phyloP scores from a whole-genome alignment of 148 eudicot species.

The Gaultheria prostrata region DNA sequence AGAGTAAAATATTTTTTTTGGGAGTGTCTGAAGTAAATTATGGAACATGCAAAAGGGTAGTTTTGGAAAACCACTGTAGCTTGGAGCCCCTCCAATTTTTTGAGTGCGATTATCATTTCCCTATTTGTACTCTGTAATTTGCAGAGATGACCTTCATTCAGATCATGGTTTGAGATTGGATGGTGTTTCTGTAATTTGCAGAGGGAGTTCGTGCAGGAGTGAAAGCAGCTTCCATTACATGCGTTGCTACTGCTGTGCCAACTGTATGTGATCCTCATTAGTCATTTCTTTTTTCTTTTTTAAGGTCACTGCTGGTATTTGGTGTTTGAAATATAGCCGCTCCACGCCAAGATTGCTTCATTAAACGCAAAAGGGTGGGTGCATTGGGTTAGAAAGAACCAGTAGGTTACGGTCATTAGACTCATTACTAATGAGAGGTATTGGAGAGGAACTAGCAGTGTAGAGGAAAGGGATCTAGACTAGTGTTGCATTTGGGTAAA shows the following conservation, averaged over 20 bases:
- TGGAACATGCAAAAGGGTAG: too few relatives aligned
- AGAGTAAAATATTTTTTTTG: too few relatives aligned
- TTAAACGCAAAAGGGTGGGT: neutral
- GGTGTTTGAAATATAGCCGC: neutral
- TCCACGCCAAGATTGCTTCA: neutral
- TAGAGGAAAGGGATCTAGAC: neutral
- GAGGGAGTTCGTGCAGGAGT: constrained; percentile 78
- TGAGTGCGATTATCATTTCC: too few relatives aligned
- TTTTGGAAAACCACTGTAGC: too few relatives aligned
- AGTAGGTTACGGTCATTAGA: neutral
- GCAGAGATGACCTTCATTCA: too few relatives aligned
- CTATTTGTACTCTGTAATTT: too few relatives aligned
- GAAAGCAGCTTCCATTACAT: constrained; percentile 67
- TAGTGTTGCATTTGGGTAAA: neutral
- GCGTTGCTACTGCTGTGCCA: constrained; percentile 61
- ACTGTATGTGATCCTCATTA: constrained; percentile 41
- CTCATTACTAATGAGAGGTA: neutral
- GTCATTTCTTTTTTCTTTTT: neutral
- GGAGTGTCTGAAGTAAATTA: too few relatives aligned
- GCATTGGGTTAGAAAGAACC: neutral
- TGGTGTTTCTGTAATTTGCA: constrained; percentile 25
- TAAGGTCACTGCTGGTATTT: neutral
- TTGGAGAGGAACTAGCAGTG: neutral
- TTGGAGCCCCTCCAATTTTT: too few relatives aligned
- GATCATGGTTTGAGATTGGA: neutral